Percentiles rank a stretch among this genome's conserved stretches.
Evolutionary conservation across 306 rosid genomes (phyloP).

Genomic region (Medicago truncatula): MtrunA17r5.0-ANR NC_053049.1:39855001-39855500

Average conservation of each 20-base stretch:
- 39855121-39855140: neutral
- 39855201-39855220: slow-evolving; percentile 57
- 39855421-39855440: slow-evolving; percentile 75
- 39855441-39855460: slow-evolving; percentile 66
- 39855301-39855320: slow-evolving; percentile 69
- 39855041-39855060: neutral
- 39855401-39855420: slow-evolving; percentile 72
- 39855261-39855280: slow-evolving; percentile 74
- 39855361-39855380: neutral
- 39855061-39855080: neutral
- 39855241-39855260: slow-evolving; percentile 72
- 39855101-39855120: neutral
- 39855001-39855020: slow-evolving; percentile 14
- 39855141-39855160: neutral
- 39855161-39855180: neutral
- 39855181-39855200: slow-evolving; percentile 36
- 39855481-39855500: slow-evolving; percentile 77
- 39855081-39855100: neutral
- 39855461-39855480: slow-evolving; percentile 73
- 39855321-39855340: neutral
- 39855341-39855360: too few relatives aligned
- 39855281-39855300: slow-evolving; percentile 75
- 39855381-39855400: slow-evolving; percentile 55
- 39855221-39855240: slow-evolving; percentile 64
- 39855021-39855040: neutral